A percentile compares a stretch with the other conserved stretches of the same genome.
phyloP scores from a whole-genome alignment of 2,329 filamentous ascomycete genomes.

The Mollisia scopiformis region DNA sequence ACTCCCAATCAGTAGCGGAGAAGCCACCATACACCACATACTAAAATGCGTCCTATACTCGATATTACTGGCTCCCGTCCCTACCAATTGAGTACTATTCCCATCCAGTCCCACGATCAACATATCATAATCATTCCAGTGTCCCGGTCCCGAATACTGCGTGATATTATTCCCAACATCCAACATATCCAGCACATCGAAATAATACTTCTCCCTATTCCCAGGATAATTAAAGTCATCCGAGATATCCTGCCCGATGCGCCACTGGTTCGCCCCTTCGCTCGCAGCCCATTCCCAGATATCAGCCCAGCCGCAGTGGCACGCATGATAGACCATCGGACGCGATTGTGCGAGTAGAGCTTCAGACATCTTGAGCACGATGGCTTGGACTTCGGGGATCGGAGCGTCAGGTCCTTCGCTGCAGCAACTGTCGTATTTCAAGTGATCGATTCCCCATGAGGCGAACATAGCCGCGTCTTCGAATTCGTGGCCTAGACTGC shows the following conservation, averaged over 20 bases:
- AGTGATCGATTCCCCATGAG: constrained; percentile 60
- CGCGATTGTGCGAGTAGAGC: constrained; percentile 46
- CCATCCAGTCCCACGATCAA: constrained; percentile 30
- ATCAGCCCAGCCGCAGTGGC: constrained; percentile 48
- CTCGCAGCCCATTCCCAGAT: constrained; percentile 47
- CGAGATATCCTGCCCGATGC: constrained; percentile 48
- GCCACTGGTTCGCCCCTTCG: constrained; percentile 50
- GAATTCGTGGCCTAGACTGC: constrained; percentile 57
- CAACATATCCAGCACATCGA: constrained; percentile 42
- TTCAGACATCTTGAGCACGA: constrained; percentile 49
- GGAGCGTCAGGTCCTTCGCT: constrained; percentile 50
- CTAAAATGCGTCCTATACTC: constrained; percentile 35
- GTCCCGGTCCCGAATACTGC: constrained; percentile 50
- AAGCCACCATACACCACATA: constrained; percentile 29
- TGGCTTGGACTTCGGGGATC: constrained; percentile 17
- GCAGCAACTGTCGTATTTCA: constrained; percentile 64
- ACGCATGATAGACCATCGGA: constrained; percentile 54
- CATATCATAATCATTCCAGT: constrained; percentile 47
- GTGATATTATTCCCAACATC: constrained; percentile 52
- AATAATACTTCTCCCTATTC: constrained; percentile 27
- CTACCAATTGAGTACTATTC: constrained; percentile 45
- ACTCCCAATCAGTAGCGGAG: constrained; percentile 31
- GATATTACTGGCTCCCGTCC: constrained; percentile 23
- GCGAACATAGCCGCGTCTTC: constrained; percentile 61
- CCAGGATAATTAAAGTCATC: constrained; percentile 33